Conservation (phyloP, 2,329 filamentous ascomycete species). For the Uncinocarpus reesii region DNA sequence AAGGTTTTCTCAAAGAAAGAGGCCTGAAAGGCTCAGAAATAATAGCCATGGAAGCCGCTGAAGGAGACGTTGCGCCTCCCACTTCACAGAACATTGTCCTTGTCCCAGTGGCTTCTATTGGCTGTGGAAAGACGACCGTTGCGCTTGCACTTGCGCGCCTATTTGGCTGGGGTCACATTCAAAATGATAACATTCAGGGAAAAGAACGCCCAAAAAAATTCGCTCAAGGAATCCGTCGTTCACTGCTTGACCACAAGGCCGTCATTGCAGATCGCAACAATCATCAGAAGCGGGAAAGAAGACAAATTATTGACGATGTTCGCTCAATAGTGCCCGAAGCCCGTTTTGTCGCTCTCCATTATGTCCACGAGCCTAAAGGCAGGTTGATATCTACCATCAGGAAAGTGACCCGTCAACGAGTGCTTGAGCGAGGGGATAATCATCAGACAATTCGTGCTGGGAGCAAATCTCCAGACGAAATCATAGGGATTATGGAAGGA, state of each 20-base stretch:
- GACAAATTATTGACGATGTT: conserved; percentile 77
- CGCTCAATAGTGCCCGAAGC: conserved; percentile 50
- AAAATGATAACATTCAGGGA: conserved; percentile 90
- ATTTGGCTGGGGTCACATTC: conserved; percentile 84
- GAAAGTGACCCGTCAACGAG: conserved; percentile 63
- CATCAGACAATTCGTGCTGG: conserved; percentile 91
- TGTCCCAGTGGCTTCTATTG: conserved; percentile 85
- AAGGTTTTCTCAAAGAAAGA: conserved; percentile 75
- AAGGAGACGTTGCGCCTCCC: conserved; percentile 28
- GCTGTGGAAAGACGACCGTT: conserved; percentile 93
- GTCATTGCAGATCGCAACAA: conserved; percentile 94
- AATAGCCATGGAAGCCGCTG: conserved; percentile 56
- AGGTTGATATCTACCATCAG: conserved; percentile 60
- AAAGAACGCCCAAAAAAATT: conserved; percentile 66
- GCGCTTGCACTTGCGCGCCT: conserved; percentile 70
- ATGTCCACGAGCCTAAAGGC: conserved; percentile 59
- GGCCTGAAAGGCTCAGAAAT: conserved; percentile 83
- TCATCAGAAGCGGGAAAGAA: conserved; percentile 74
- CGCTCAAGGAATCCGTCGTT: conserved; percentile 56
- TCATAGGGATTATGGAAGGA: conserved; percentile 85
- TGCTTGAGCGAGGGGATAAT: conserved; percentile 81
- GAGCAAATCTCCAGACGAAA: conserved; percentile 61
- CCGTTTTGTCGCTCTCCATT: conserved; percentile 76
- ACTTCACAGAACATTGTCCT: conserved; percentile 63
- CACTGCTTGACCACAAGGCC: conserved; percentile 55